Percentiles rank a stretch among this genome's conserved stretches.
These are phyloP conservation scores for Metarhizium robertsii DNA, from an alignment of 2,329 filamentous ascomycete species.

Conservation along the genomic window DNA sequence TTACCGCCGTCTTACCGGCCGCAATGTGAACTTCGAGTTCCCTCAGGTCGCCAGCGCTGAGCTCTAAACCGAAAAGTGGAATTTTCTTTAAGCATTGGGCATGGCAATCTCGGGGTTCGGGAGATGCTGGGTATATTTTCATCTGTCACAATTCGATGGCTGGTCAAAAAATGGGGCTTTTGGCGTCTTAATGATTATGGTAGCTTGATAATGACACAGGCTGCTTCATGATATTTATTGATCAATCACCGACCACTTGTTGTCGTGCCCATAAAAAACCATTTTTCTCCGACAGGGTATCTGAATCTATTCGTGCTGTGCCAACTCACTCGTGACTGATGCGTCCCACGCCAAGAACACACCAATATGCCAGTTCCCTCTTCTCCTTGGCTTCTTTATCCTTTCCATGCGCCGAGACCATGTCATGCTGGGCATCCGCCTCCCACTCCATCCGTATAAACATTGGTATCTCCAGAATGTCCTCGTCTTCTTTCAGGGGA, in stretches of 20 bases:
- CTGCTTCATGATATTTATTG: constrained; percentile 28
- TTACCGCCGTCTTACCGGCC: constrained; percentile 95
- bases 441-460: constrained; percentile 93
- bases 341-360: constrained; percentile 77
- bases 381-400: constrained; percentile 62
- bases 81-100: constrained; percentile 10
- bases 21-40: constrained; percentile 97
- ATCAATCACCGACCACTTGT: constrained; percentile 15
- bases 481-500: constrained; percentile 49
- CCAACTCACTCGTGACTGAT: constrained; percentile 45
- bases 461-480: constrained; percentile 78
- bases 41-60: constrained; percentile 71
- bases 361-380: constrained; percentile 91
- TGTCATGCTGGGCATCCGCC: constrained; percentile 56
- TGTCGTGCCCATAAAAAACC: constrained; percentile 8
- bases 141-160: constrained; percentile 24
- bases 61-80: constrained; percentile 41
- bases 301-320: constrained; percentile 26
- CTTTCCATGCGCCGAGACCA: constrained; percentile 41
- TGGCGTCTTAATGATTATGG: constrained; percentile 37
- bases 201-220: constrained; percentile 41
- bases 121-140: constrained; percentile 17
- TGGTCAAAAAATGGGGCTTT: constrained; percentile 30
- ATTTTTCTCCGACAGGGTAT: constrained; percentile 27
- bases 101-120: constrained; percentile 6